Base-by-base conservation (phyloP, 2,329 filamentous ascomycete genomes). In the Botryotinia convoluta region DNA sequence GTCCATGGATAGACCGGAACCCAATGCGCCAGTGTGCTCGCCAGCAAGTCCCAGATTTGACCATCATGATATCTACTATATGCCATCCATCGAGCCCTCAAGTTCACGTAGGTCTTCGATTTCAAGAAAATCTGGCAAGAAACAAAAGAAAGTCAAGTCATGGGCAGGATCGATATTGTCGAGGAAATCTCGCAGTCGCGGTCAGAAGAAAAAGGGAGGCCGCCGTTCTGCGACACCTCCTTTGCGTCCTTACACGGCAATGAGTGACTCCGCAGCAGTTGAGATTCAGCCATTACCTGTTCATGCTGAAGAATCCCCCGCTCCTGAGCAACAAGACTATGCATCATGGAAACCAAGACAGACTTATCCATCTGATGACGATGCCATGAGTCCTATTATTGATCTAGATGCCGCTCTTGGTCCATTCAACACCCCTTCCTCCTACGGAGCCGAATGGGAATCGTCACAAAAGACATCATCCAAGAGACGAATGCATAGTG, bases 391-490 rank as follows among this genome's bases (percentile, higher is more conserved):
- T 79, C 91, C 93, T 12, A 92, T 98, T 82, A 97, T 99, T 76
- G 96, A 99, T 81, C 85, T 99, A 60, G 96, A 99, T 83, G 95
- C 95, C 29, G 96, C 95, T 39, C 87, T 98, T 1, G 95, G 94
- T 2, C 94, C 95, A 0, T 97, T 97, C 82, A 96, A 97, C 79
- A 97, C 94, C 0, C 92, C 93, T 39, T 84, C 90, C 2, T 85
- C 85, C 45, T 85, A 86, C 18, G 90, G 90, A 74, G 84, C 88
- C 3, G 89, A 91, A 74, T 92, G 91, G 87, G 90, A 92, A 75
- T 88, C 89, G 3, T 90, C 90, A 12, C 89, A 92, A 76, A 85
- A 85, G 74, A 86, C 86, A n/a, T 87, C 77, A 18, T 85, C 85
- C 62, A 90, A 91, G 78, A 88, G 91, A 76, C 88, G 91, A 74